A percentile compares a stretch with the other conserved stretches of the same genome.
Evolutionary conservation across 768 basidiomycete species (phyloP).

Genomic region (Lactarius hatsudake): DNA sequence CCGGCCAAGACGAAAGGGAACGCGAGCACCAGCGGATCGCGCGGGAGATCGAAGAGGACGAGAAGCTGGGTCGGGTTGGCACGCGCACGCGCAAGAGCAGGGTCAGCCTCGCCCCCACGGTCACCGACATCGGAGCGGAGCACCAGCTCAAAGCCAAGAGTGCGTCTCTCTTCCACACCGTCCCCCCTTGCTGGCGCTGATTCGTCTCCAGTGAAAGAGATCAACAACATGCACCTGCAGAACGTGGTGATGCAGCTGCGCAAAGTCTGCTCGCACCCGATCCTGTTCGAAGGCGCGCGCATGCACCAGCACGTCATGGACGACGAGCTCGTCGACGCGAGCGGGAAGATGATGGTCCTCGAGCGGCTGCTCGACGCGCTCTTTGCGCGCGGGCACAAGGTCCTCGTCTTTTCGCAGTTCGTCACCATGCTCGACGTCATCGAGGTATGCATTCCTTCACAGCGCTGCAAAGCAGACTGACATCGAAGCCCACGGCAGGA

Average conservation of each 20-base stretch:
- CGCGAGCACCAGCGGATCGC: conserved; percentile 33
- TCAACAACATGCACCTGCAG: conserved; percentile 92
- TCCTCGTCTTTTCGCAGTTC: conserved; percentile 89
- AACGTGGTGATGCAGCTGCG: conserved; percentile 95
- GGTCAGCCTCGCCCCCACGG: conserved; percentile 10
- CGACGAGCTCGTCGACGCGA: conserved; percentile 77
- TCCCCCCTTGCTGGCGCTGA: background rate
- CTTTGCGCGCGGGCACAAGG: conserved; percentile 78
- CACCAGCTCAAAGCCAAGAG: conserved; percentile 47
- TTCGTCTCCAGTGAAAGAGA: conserved; percentile 54
- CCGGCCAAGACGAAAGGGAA: conserved; percentile 32
- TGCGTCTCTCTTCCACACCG: conserved; percentile 5
- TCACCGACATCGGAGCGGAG: conserved; percentile 53
- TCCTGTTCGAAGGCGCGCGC: conserved; percentile 79
- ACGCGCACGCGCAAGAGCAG: conserved; percentile 11
- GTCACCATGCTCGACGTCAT: conserved; percentile 96
- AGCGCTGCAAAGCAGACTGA: conserved; percentile 9
- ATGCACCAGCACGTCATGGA: conserved; percentile 66
- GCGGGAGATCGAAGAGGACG: conserved; percentile 47
- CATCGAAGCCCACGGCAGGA: conserved; percentile 44
- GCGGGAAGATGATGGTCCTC: conserved; percentile 97
- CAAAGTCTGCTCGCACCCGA: conserved; percentile 93
- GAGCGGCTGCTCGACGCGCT: conserved; percentile 83
- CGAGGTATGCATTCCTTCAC: conserved; percentile 55
- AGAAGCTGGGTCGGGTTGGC: conserved; percentile 43